Percentiles rank a stretch among this genome's conserved stretches.
Conservation (phyloP, 2,329 filamentous ascomycete genomes). For the Neurospora sp. region DNA sequence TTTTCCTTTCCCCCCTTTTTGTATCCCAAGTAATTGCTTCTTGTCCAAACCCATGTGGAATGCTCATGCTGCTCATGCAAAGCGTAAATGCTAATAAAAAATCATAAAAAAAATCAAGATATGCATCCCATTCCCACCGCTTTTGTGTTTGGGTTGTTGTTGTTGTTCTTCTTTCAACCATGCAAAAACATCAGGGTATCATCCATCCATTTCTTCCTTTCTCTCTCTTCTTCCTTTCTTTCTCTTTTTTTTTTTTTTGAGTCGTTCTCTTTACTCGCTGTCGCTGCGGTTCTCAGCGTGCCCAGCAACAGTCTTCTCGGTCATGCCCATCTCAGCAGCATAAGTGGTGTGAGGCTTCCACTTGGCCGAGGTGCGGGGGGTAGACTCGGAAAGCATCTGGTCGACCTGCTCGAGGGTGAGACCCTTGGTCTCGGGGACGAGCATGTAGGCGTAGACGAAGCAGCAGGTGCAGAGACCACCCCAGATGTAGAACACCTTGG, state of each 20-base stretch:
- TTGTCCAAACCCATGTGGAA: background rate
- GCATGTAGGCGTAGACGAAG: slow-evolving; percentile 61
- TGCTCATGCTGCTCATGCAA: background rate
- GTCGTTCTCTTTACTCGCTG: background rate
- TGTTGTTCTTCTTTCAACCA: background rate
- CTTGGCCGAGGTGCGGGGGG: slow-evolving; percentile 45
- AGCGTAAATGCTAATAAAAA: background rate
- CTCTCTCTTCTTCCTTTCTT: background rate
- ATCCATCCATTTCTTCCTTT: background rate
- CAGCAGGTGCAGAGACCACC: slow-evolving; percentile 57
- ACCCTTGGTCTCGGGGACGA: slow-evolving; percentile 80
- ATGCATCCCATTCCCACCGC: background rate
- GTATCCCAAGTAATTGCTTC: background rate
- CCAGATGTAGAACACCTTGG: slow-evolving; percentile 71
- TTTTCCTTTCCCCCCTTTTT: background rate
- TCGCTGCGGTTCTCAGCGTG: background rate
- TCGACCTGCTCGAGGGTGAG: slow-evolving; percentile 74
- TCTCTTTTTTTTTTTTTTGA: background rate
- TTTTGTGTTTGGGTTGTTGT: background rate
- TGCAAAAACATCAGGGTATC: background rate
- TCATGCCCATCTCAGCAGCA: slow-evolving; percentile 7
- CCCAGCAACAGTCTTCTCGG: slow-evolving; percentile 2
- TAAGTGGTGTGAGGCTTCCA: slow-evolving; percentile 32
- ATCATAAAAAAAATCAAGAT: background rate
- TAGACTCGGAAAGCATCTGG: slow-evolving; percentile 59